Evolutionary conservation across 1,284 basidiomycete genomes (phyloP), one percentile per base, ranked within the genome.

Genomic region (Trichosporon sp.): DNA sequence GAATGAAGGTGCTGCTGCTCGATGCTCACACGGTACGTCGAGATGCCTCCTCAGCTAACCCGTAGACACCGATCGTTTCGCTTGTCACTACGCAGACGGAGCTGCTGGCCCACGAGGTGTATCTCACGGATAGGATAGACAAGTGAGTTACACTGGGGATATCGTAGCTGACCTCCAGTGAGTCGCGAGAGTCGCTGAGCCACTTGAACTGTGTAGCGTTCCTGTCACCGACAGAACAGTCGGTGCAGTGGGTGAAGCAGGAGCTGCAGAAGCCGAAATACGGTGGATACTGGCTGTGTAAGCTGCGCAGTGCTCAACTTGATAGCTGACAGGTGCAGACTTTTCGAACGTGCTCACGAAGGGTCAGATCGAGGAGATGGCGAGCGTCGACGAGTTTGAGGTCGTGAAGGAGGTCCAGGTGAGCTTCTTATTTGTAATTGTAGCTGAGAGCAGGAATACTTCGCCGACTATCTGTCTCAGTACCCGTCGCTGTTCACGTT

Each of bases 141-240:
- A 98, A 98, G 81, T 84, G 68, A 70, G 83, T 75, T 16, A n/a
- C 35, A 16, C 11, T 43, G 21, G 14, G 0, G 26, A 21, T 14
- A 10, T 19, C 10, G 14, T 7, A n/a, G 63, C 72, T 70, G 32
- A 73, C 66, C 14, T 11, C 5, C 71, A 84, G 83, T 84, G 87
- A 86, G 80, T 90, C 90, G 76, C 90, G 92, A 75, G 94, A 96
- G 80, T 86, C 92, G 16, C 94, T 98, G 89, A 89, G 92, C 14
- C 96, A 99, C 81, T 91, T 99, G 87, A 95, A 96, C 84, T 99
- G 97, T 81, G 90, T 99, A 67, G 96, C 94, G 80, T 95, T 99
- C 80, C 86, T 99, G 8, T 90, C 93, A 66, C 91, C 91, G 26
- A 91, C 88, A 68, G 89, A 92, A 66, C 89, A 91, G 38, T 95